phyloP scores from a whole-genome alignment of 2,329 filamentous ascomycete genomes.

The Mycosphaerella sp. region DNA sequence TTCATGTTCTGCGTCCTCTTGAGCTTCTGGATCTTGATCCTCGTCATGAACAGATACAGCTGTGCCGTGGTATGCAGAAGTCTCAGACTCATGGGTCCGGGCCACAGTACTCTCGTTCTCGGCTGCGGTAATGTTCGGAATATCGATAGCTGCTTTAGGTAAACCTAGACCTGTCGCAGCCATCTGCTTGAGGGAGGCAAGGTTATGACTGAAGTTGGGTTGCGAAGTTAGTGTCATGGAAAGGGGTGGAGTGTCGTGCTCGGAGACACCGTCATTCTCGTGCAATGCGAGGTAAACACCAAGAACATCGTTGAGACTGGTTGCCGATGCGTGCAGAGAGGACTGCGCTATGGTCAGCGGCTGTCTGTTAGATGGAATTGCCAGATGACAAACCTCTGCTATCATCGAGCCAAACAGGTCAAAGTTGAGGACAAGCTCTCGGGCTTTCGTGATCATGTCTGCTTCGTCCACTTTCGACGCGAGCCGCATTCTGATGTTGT shows the following conservation, averaged over 20 bases:
- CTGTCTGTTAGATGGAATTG: neutral
- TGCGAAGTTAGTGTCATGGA: constrained; percentile 49
- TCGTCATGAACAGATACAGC: constrained; percentile 9
- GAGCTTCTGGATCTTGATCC: constrained; percentile 6
- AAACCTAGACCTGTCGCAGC: constrained; percentile 53
- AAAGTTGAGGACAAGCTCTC: constrained; percentile 52
- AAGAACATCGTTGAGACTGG: constrained; percentile 52
- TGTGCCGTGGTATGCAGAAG: constrained; percentile 1
- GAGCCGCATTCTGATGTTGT: constrained; percentile 40
- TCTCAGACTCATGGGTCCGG: neutral
- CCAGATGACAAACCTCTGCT: constrained; percentile 44
- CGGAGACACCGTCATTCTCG: constrained; percentile 50
- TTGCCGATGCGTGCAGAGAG: constrained; percentile 43
- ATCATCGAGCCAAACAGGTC: constrained; percentile 51
- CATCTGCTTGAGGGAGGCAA: constrained; percentile 48
- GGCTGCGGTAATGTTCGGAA: constrained; percentile 7
- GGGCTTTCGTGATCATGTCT: constrained; percentile 50
- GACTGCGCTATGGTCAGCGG: constrained; percentile 27
- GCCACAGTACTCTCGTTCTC: neutral
- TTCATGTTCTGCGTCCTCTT: constrained; percentile 3
- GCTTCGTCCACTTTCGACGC: constrained; percentile 47
- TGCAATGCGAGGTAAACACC: constrained; percentile 54
- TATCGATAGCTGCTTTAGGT: constrained; percentile 31
- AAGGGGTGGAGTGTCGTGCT: constrained; percentile 50
- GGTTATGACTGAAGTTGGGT: constrained; percentile 47